These are phyloP conservation scores for Fusarium sarcochroum DNA, from an alignment of 2,329 filamentous ascomycete genomes.

Conservation along the genomic window DNA sequence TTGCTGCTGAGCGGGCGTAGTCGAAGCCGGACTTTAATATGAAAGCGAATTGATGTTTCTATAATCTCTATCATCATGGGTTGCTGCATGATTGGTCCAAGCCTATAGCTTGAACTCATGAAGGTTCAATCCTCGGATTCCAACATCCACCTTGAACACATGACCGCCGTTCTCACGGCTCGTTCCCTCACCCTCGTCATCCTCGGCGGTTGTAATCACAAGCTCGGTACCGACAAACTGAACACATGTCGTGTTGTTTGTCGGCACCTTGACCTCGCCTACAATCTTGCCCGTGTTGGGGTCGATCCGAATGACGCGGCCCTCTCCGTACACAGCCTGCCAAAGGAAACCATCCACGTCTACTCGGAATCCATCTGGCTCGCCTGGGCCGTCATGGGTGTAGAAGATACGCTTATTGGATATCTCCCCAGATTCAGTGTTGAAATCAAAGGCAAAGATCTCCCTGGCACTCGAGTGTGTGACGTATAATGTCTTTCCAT, in stretches of 20 bases:
- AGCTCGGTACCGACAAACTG: slow-evolving; percentile 82
- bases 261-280: slow-evolving; percentile 82
- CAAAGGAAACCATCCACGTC: slow-evolving; percentile 90
- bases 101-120: slow-evolving; percentile 72
- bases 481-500: slow-evolving; percentile 83
- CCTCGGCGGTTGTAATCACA: slow-evolving; percentile 82
- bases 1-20: slow-evolving; percentile 12
- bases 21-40: slow-evolving; percentile 1
- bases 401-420: slow-evolving; percentile 81
- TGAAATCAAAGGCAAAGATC: slow-evolving; percentile 83
- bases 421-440: slow-evolving; percentile 72
- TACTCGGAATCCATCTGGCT: slow-evolving; percentile 87
- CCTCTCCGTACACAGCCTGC: slow-evolving; percentile 87
- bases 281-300: slow-evolving; percentile 75
- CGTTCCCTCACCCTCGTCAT: slow-evolving; percentile 75
- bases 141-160: slow-evolving; percentile 83
- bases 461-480: slow-evolving; percentile 81
- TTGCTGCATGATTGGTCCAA: background rate
- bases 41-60: background rate
- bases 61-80: background rate
- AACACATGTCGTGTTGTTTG: slow-evolving; percentile 83
- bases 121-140: slow-evolving; percentile 73
- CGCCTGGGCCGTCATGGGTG: slow-evolving; percentile 73
- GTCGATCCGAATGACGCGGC: slow-evolving; percentile 80
- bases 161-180: slow-evolving; percentile 77